These are phyloP conservation scores for Rhodamnia rubescens DNA, from an alignment of 345 rosid species.

Conservation along the genomic window DNA sequence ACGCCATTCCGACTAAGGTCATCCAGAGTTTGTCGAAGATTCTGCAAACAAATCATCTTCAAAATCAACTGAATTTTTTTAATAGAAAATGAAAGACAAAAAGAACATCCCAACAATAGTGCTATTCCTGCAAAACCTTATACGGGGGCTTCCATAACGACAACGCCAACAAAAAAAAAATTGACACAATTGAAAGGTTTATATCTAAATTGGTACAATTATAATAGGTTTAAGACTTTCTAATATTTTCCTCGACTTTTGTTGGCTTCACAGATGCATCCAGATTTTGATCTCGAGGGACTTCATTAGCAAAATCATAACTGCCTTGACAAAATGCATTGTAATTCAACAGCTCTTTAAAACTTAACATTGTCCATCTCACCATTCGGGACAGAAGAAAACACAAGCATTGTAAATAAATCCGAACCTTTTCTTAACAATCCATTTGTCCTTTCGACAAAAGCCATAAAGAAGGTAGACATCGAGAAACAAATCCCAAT, in stretches of 20 bases:
- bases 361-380: background rate
- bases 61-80: background rate
- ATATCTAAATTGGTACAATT: too few relatives aligned
- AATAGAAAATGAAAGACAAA: background rate
- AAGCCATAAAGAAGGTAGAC: too few relatives aligned
- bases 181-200: too few relatives aligned
- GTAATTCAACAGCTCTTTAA: background rate
- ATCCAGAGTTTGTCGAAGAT: constrained; percentile 95
- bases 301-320: background rate
- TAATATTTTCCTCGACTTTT: too few relatives aligned
- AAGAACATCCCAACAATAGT: background rate
- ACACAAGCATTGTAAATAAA: background rate
- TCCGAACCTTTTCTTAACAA: too few relatives aligned
- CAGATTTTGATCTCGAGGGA: too few relatives aligned
- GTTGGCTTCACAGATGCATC: too few relatives aligned
- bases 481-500: background rate
- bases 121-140: background rate
- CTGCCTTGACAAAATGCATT: background rate
- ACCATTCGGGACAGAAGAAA: background rate
- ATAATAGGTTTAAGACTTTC: too few relatives aligned
- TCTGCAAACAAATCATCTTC: constrained; percentile 33
- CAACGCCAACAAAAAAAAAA: too few relatives aligned
- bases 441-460: too few relatives aligned
- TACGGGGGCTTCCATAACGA: too few relatives aligned
- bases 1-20: constrained; percentile 73